Percentiles rank a stretch among this genome's conserved stretches.
Conservation (phyloP, 164 flowering plant species). For the Houttuynia cordata region DNA sequence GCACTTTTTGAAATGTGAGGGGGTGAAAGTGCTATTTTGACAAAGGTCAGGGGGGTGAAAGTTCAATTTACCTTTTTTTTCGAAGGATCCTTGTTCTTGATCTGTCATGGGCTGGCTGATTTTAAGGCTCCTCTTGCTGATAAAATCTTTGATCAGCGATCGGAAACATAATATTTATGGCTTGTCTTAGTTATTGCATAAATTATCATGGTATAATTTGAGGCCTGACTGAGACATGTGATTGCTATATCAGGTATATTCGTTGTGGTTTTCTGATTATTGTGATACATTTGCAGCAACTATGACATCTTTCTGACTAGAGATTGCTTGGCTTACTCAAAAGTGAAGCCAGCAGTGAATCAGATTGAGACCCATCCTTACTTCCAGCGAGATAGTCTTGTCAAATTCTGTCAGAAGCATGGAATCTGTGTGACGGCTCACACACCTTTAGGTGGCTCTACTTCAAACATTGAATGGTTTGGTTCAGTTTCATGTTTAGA, state of each 20-base stretch:
- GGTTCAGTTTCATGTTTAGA: conserved; percentile 82
- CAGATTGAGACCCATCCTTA: conserved; percentile 92
- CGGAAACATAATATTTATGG: too few relatives aligned
- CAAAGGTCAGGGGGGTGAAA: too few relatives aligned
- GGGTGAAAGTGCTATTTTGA: too few relatives aligned
- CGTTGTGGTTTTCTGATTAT: neutral
- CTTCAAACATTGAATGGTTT: conserved; percentile 76
- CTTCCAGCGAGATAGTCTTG: conserved; percentile 85
- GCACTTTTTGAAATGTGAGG: too few relatives aligned
- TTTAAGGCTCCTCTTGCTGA: too few relatives aligned
- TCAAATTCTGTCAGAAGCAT: conserved; percentile 91
- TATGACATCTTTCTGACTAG: conserved; percentile 80
- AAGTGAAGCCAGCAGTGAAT: conserved; percentile 91
- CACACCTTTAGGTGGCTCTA: conserved; percentile 84
- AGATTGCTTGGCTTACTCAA: conserved; percentile 86
- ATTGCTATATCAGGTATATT: neutral
- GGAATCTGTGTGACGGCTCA: conserved; percentile 85
- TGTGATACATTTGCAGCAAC: conserved; percentile 53
- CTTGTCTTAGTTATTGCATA: too few relatives aligned
- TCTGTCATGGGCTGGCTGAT: too few relatives aligned
- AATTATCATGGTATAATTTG: too few relatives aligned
- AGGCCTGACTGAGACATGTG: neutral
- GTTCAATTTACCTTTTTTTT: too few relatives aligned
- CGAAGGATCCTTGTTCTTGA: too few relatives aligned
- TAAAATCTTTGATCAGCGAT: too few relatives aligned